A percentile compares a stretch with the other conserved stretches of the same genome.
These are phyloP conservation scores for Zoysia japonica DNA, from an alignment of 176 grass and related monocot genomes.

Conservation along the genomic window DNA sequence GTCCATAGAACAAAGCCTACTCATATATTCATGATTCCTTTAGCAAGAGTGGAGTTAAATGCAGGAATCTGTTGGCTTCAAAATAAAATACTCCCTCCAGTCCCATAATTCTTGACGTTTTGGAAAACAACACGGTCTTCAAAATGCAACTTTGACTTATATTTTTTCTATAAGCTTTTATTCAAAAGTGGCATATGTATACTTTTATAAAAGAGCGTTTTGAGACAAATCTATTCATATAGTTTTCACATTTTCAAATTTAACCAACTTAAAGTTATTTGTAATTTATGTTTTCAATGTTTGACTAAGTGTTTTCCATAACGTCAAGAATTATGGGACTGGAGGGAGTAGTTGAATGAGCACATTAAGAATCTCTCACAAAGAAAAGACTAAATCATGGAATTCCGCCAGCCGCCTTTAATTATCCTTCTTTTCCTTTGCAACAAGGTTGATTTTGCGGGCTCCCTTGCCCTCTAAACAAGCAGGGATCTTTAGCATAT, in stretches of 20 bases:
- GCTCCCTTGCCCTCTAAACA: conserved; percentile 47
- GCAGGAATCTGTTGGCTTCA: conserved; percentile 40
- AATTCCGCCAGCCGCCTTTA: conserved; percentile 45
- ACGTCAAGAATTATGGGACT: no score
- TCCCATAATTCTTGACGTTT: no score
- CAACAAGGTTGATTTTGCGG: conserved; percentile 44
- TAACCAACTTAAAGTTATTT: no score
- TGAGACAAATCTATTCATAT: no score
- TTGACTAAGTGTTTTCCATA: no score
- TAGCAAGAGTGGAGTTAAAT: conserved; percentile 29
- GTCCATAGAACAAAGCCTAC: conserved; percentile 22
- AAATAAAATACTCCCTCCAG: conserved; percentile 22
- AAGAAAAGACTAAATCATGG: conserved; percentile 41
- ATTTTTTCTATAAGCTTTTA: no score
- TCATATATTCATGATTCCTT: conserved; percentile 18
- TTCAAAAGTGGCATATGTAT: no score
- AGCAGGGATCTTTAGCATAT: conserved; percentile 42
- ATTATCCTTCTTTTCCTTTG: conserved; percentile 43
- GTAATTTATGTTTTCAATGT: no score
- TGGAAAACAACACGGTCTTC: no score
- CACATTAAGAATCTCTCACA: conserved; percentile 57
- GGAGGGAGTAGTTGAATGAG: conserved; percentile 2
- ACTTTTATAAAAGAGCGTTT: no score
- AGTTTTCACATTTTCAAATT: no score
- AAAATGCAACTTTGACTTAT: no score